Evolutionary conservation across 2,329 filamentous ascomycete species (phyloP).

Genomic region (Allantophomopsis lycopodina): DNA sequence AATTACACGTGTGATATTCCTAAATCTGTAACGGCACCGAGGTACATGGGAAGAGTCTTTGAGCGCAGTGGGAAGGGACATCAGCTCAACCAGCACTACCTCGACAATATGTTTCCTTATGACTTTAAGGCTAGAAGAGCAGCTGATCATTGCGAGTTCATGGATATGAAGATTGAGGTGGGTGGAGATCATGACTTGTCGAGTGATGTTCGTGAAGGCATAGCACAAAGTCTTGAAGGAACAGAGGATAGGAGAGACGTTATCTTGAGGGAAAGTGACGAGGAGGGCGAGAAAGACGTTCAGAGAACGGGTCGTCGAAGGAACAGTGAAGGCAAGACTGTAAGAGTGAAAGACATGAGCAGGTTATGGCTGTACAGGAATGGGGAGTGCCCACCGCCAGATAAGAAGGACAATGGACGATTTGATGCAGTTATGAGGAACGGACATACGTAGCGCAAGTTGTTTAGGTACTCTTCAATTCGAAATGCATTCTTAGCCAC

Average conservation of each 20-base stretch:
- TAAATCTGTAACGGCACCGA: neutral
- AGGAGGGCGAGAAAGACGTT: neutral
- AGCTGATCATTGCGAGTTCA: constrained; percentile 5
- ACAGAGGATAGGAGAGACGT: neutral
- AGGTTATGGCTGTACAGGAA: constrained; percentile 6
- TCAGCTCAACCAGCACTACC: constrained; percentile 13
- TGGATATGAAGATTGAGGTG: constrained; percentile 7
- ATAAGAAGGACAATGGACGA: neutral
- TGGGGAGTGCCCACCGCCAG: constrained; percentile 1
- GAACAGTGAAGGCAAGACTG: neutral
- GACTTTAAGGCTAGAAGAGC: neutral
- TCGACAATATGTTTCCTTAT: constrained; percentile 10
- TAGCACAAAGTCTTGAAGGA: neutral
- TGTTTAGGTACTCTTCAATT: too few relatives aligned
- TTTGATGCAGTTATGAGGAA: too few relatives aligned
- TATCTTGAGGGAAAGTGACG: neutral
- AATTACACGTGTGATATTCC: constrained; percentile 20
- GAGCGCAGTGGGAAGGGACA: constrained; percentile 7
- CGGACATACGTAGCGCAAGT: too few relatives aligned
- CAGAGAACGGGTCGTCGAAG: neutral
- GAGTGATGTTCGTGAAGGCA: neutral
- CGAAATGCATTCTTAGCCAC: too few relatives aligned
- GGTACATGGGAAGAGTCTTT: constrained; percentile 5
- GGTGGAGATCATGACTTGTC: constrained; percentile 1
- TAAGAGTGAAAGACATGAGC: constrained; percentile 4